Percentiles rank a stretch among this genome's conserved stretches.
These are phyloP conservation scores for Starmerella stellata DNA, from an alignment of 805 yeast genomes.

Conservation along the genomic window DNA sequence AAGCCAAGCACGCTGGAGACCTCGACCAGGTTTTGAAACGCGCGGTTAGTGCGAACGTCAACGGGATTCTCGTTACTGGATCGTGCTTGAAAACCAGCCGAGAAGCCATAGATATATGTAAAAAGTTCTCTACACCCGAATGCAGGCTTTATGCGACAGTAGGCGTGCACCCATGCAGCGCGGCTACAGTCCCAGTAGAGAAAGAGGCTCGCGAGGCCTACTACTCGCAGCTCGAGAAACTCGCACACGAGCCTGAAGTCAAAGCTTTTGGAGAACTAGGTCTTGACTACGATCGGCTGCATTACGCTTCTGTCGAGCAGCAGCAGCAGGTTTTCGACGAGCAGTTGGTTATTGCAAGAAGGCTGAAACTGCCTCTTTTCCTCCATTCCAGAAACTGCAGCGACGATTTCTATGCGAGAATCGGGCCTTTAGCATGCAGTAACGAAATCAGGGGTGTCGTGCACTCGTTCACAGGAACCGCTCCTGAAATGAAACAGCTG, in stretches of 20 bases:
- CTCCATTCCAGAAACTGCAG: slow-evolving; percentile 79
- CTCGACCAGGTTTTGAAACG: slow-evolving; percentile 43
- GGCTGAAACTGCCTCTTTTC: slow-evolving; percentile 53
- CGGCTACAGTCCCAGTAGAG: slow-evolving; percentile 21
- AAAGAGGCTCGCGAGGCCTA: slow-evolving; percentile 26
- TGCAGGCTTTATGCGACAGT: slow-evolving; percentile 36
- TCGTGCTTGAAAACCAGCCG: slow-evolving; percentile 51
- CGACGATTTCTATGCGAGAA: slow-evolving; percentile 51
- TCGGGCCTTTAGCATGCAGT: slow-evolving; percentile 34
- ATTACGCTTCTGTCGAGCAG: slow-evolving; percentile 48
- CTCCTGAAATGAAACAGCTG: slow-evolving; percentile 40
- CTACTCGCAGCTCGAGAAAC: slow-evolving; percentile 30
- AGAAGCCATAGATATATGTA: slow-evolving; percentile 38
- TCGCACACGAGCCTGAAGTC: slow-evolving; percentile 36
- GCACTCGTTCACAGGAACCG: slow-evolving; percentile 84
- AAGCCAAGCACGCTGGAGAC: slow-evolving; percentile 51
- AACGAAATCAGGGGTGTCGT: slow-evolving; percentile 46
- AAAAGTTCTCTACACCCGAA: slow-evolving; percentile 19
- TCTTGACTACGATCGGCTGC: slow-evolving; percentile 77
- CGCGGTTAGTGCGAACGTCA: slow-evolving; percentile 48
- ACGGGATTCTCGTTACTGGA: slow-evolving; percentile 64
- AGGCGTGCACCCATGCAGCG: slow-evolving; percentile 93
- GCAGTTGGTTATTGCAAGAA: slow-evolving; percentile 48
- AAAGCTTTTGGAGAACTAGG: slow-evolving; percentile 92
- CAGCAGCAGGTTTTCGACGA: slow-evolving; percentile 50